Percentiles rank a stretch among this genome's conserved stretches.
These are phyloP conservation scores for Candida ficus DNA, from an alignment of 805 yeast species.

Conservation along the genomic window DNA sequence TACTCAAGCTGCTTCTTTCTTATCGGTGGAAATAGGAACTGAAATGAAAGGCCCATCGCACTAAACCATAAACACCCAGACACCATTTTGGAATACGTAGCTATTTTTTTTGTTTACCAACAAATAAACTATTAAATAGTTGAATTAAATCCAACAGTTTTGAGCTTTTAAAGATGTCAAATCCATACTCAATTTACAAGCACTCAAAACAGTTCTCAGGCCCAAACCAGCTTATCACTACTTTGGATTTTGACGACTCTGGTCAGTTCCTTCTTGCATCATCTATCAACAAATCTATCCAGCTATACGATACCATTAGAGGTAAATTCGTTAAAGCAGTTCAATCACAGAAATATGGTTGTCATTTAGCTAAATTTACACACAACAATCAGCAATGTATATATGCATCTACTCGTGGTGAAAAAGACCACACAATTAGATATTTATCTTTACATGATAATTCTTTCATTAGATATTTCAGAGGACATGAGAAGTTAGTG, in stretches of 20 bases:
- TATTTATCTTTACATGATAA: slow-evolving; percentile 74
- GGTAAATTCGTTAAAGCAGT: slow-evolving; percentile 69
- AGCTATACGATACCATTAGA: slow-evolving; percentile 66
- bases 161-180: no score
- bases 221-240: slow-evolving; percentile 41
- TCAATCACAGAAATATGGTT: slow-evolving; percentile 87
- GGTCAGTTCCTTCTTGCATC: slow-evolving; percentile 75
- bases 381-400: slow-evolving; percentile 68
- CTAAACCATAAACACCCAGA: not conserved
- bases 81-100: not conserved
- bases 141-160: no score
- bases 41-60: no score
- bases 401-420: slow-evolving; percentile 70
- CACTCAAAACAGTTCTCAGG: slow-evolving; percentile 44
- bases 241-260: slow-evolving; percentile 76
- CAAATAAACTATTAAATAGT: no score
- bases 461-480: slow-evolving; percentile 76
- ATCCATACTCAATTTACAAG: slow-evolving; percentile 21
- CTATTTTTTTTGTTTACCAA: slow-evolving; percentile 1
- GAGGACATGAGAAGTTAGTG: slow-evolving; percentile 81
- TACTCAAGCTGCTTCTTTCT: no score
- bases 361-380: slow-evolving; percentile 80
- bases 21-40: no score
- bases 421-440: slow-evolving; percentile 69
- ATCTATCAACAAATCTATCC: slow-evolving; percentile 78